Percentiles rank a stretch among this genome's conserved stretches.
Conservation (phyloP, 176 grass and related monocot species). For the Alopecurus myosuroides region DNA sequence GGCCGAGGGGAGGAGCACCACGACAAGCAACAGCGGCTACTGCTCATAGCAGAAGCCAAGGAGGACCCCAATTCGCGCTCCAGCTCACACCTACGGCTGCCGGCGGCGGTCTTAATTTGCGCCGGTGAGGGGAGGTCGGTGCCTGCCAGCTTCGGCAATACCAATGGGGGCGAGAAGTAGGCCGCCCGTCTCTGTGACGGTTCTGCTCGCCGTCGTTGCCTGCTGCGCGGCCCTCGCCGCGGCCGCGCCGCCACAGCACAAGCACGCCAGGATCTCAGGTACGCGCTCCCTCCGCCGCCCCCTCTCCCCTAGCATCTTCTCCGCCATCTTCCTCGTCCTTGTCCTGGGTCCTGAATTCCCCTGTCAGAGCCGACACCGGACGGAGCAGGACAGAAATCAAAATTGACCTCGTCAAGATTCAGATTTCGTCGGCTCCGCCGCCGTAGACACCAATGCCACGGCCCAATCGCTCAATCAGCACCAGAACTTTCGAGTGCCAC, state of each 20-base stretch:
- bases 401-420: constrained; percentile 19
- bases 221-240: constrained; percentile 5
- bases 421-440: constrained; percentile 3
- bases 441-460: not conserved
- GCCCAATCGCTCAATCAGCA: not conserved
- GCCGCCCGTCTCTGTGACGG: not conserved
- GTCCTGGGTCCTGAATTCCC: not conserved
- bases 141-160: not conserved
- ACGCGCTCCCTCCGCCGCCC: not conserved
- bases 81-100: not conserved
- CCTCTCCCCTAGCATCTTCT: too few species aligned
- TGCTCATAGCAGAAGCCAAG: not conserved
- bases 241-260: constrained; percentile 8
- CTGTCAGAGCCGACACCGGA: not conserved
- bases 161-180: constrained; percentile 27
- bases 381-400: not conserved
- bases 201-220: constrained; percentile 16
- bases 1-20: too few species aligned
- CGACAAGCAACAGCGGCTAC: not conserved
- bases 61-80: not conserved
- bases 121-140: not conserved
- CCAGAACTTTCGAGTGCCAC: not conserved
- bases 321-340: not conserved
- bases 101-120: not conserved
- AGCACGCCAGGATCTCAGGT: constrained; percentile 41